Percentiles rank a stretch among this genome's conserved stretches.
These are phyloP conservation scores for Cyclotella distinguenda DNA, from an alignment of 108 stramenopile species.

Conservation along the genomic window DNA sequence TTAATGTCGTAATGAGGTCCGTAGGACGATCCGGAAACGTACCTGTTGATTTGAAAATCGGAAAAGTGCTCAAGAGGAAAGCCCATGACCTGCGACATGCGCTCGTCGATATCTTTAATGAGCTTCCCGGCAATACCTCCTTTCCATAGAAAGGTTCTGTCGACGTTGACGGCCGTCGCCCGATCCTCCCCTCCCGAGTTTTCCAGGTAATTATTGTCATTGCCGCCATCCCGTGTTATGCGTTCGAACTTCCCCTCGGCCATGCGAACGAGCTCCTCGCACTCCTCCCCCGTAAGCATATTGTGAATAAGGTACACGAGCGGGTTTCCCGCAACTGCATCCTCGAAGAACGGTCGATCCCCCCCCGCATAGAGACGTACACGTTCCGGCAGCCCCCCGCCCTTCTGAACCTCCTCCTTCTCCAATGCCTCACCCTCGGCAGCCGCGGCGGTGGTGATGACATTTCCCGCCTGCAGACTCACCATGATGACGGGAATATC, in stretches of 20 bases:
- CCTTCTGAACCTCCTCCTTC: conserved; percentile 52
- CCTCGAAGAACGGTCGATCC: conserved; percentile 91
- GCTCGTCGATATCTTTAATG: conserved; percentile 74
- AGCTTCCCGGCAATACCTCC: conserved; percentile 61
- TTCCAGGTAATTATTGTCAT: conserved; percentile 55
- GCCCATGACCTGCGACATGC: conserved; percentile 88
- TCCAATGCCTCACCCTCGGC: conserved; percentile 52
- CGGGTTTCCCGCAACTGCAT: conserved; percentile 62
- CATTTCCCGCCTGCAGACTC: conserved; percentile 79
- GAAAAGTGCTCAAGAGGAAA: conserved; percentile 75
- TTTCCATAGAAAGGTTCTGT: conserved; percentile 78
- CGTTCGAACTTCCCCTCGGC: conserved; percentile 54
- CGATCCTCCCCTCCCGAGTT: conserved; percentile 34
- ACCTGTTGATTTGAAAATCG: conserved; percentile 77
- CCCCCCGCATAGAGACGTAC: conserved; percentile 86
- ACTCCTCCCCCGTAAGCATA: conserved; percentile 69
- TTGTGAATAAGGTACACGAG: conserved; percentile 89
- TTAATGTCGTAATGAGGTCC: conserved; percentile 67
- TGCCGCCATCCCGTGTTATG: no score
- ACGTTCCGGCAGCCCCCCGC: conserved; percentile 47
- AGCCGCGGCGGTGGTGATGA: conserved; percentile 76
- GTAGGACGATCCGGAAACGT: conserved; percentile 57
- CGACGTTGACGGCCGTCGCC: conserved; percentile 43
- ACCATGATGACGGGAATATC: conserved; percentile 91
- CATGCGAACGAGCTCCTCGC: conserved; percentile 52